Conservation (phyloP, 768 basidiomycete species). For the Clavaria fumosa region DNA sequence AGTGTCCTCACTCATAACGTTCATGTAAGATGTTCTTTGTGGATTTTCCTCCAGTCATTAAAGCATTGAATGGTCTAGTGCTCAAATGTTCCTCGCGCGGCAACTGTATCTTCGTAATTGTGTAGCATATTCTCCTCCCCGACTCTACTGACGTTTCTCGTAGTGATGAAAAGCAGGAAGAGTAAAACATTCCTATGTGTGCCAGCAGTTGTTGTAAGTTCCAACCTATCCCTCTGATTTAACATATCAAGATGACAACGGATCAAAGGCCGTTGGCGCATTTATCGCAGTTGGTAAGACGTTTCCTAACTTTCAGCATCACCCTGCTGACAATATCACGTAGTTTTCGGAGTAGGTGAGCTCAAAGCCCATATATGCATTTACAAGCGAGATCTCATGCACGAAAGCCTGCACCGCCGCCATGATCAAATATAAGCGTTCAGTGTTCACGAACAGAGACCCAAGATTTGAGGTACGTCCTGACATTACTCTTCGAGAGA, state of each 20-base stretch:
- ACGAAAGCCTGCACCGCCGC: constrained; percentile 4
- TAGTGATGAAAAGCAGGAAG: no score
- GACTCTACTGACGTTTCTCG: not conserved
- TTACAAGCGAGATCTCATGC: not conserved
- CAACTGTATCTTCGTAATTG: constrained; percentile 22
- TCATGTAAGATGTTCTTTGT: constrained; percentile 18
- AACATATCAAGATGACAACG: not conserved
- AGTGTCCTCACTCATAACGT: constrained; percentile 25
- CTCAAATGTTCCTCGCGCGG: constrained; percentile 28
- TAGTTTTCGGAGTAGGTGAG: constrained; percentile 7
- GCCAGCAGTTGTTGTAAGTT: constrained; percentile 16
- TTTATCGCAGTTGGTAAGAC: constrained; percentile 17
- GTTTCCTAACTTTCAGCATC: not conserved
- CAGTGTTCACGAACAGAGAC: constrained; percentile 1
- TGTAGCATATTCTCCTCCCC: not conserved
- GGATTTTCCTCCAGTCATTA: not conserved
- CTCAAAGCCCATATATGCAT: not conserved
- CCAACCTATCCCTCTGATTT: not conserved
- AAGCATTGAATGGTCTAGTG: constrained; percentile 14
- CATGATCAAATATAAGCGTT: constrained; percentile 3
- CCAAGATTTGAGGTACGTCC: constrained; percentile 16
- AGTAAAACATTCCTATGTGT: constrained; percentile 15
- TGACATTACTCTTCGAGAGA: not conserved
- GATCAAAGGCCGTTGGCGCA: constrained; percentile 12
- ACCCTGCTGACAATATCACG: not conserved